Evolutionary conservation across 495 filamentous ascomycete genomes (phyloP), one percentile per base, ranked within the genome.

Genomic region (Umbilicaria muhlenbergii): DNA sequence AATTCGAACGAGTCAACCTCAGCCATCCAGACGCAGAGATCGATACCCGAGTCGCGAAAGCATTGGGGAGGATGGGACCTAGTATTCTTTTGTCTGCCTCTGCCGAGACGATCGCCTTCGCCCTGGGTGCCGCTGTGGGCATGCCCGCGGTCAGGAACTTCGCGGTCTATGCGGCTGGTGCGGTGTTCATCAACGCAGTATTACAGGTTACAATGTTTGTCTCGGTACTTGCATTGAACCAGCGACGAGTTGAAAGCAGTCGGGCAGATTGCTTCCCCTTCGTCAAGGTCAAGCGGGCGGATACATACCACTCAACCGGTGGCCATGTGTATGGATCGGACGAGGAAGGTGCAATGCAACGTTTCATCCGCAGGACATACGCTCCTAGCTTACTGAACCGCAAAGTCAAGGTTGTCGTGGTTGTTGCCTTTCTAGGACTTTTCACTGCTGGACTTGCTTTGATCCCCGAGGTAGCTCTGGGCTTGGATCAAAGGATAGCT

Each of bases 121-220:
- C 83, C 2, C 62, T 98, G 19, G 91, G 91, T n/a, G 80, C 82
- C 17, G 85, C 88, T 44, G 91, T 94, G 14, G 86, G 86, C 36
- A 98, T 98, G 91, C 91, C 91, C 11, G 91, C 91, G 1, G 91
- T 98, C 32, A 74, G 84, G 42, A 98, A 98, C 56, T 98, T 98
- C 59, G 91, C 91, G 11, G 77, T 87, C 28, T 98, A 98, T 60
- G 91, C 91, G 1, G 87, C 91, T 13, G 91, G 91, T 32, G 91
- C 91, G 5, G 92, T 98, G 11, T 81, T 95, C 51, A 88, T 98
- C 68, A 98, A 98, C 54, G 91, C 92, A 5, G 53, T 96, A 28
- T 63, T 98, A 16, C 91, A 98, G 57, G 77, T 95, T 42, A 98
- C 91, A 8, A 88, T 95, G 78, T 98, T 98, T 51, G 73, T 95